Base-by-base conservation (phyloP, 129 eudicot genomes). In the Flaveria bidentis region DNA sequence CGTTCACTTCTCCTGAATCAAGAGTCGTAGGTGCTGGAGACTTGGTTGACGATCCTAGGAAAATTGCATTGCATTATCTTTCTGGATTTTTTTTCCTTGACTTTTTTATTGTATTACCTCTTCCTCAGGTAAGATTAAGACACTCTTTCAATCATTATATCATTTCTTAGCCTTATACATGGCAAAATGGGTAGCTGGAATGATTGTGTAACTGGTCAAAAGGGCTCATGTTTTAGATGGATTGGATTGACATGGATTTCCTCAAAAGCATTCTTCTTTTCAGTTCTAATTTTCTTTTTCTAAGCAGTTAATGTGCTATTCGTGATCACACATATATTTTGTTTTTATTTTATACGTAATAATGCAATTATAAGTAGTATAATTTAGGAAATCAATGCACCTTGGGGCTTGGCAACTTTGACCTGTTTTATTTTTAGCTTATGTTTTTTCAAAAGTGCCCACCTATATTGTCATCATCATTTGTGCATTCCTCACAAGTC, bases 11-110 rank as follows among this genome's bases (percentile, higher is more conserved):
- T 79, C 96, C 97, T 69, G 97, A 92, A 84, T 84, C 97, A 61
- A 87, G 88, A 79, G 98, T 90, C 68, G 94, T 84, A 77, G 97
- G 98, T 84, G 84, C 98, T 64, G 98, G 97, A 52, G 97, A 88
- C 82, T 83, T 93, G 80, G 98, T 88, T 33, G 98, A 88, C 44
- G 73, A 88, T 64, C 98, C 98, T 41, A 88, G 63, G 64, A 85
- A 75, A 70, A 88, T 93, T 45, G 96, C 96, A 13, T 57, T 81
- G 49, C 71, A 87, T 78, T 93, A 93, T 80, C 90, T 93, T 60
- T 67, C 57, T 3, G 90, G 96, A 66, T 89, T 61, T 71, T 93
- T 93, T 79, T 11, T 80, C 49, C 76, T 93, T 10, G 98, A 93
- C 76, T 65, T 93, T 16, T 88, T 93, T 78, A 81, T 87, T 4